phyloP scores from a whole-genome alignment of 1,139 yeast genomes.

The Yamadazyma membranifaciens region DNA sequence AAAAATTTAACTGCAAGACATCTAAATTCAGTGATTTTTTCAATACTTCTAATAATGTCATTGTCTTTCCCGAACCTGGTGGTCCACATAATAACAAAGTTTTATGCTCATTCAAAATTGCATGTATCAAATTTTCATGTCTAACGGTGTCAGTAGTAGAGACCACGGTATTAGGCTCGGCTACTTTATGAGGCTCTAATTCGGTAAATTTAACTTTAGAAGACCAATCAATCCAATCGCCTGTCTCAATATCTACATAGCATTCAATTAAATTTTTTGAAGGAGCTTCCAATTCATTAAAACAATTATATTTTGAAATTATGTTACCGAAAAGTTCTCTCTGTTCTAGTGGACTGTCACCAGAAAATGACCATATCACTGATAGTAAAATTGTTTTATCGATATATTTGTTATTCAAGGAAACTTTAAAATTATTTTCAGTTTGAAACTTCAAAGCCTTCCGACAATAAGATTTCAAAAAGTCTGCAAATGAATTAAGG shows the following conservation, averaged over 20 bases:
- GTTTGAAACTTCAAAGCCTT: conserved; percentile 15
- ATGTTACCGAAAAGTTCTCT: conserved; percentile 38
- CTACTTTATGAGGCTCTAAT: conserved; percentile 63
- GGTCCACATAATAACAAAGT: conserved; percentile 88
- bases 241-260: conserved; percentile 43
- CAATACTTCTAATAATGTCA: conserved; percentile 76
- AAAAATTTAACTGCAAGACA: conserved; percentile 72
- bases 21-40: conserved; percentile 58
- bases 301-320: conserved; percentile 22
- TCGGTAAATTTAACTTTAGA: conserved; percentile 43
- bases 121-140: conserved; percentile 61
- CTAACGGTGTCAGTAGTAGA: conserved; percentile 79
- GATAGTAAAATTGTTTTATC: conserved; percentile 42
- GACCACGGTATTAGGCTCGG: conserved; percentile 63
- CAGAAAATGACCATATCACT: conserved; percentile 68
- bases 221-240: conserved; percentile 51
- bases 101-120: conserved; percentile 54
- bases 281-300: conserved; percentile 15
- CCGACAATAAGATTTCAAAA: conserved; percentile 26
- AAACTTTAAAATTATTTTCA: conserved; percentile 7
- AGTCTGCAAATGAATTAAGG: conserved; percentile 33
- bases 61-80: conserved; percentile 96
- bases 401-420: conserved; percentile 24
- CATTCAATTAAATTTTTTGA: conserved; percentile 33
- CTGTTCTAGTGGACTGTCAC: conserved; percentile 47